These are phyloP conservation scores for Dothistroma septosporum DNA, from an alignment of 2,329 filamentous ascomycete species.

Conservation along the genomic window DNA sequence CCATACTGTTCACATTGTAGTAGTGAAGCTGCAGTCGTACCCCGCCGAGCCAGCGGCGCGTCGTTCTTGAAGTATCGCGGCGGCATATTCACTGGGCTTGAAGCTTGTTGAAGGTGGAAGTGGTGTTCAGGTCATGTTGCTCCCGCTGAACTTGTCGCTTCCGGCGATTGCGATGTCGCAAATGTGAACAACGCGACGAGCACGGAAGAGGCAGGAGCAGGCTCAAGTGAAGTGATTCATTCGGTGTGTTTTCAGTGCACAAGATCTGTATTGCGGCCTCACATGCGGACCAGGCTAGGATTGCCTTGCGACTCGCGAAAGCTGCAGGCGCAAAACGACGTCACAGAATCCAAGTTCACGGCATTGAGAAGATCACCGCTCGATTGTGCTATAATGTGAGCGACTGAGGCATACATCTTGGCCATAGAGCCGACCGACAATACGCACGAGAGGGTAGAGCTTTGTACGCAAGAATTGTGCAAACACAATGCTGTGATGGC, in stretches of 20 bases:
- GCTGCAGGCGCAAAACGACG: not conserved
- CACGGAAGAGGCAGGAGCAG: not conserved
- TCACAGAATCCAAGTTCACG: not conserved
- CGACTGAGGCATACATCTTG: not conserved
- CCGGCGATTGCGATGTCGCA: not conserved
- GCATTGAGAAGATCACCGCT: not conserved
- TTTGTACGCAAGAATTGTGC: no score
- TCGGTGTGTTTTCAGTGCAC: not conserved
- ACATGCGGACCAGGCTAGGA: not conserved
- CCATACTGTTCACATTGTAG: not conserved
- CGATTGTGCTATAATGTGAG: not conserved
- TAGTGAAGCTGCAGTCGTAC: conserved; percentile 14
- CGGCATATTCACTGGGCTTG: conserved; percentile 23
- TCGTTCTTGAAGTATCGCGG: conserved; percentile 41
- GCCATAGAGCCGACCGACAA: not conserved
- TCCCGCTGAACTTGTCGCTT: not conserved
- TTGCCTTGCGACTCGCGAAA: not conserved
- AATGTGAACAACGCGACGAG: not conserved
- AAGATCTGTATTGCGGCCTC: not conserved
- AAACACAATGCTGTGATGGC: no score
- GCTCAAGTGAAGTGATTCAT: not conserved
- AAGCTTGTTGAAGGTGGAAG: not conserved
- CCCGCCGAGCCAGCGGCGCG: conserved; percentile 35
- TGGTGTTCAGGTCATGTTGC: conserved; percentile 6
- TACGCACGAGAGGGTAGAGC: not conserved